Percentiles rank a stretch among this genome's conserved stretches.
Conservation (phyloP, 164 flowering plant species). For the Vitis cinerea region DNA sequence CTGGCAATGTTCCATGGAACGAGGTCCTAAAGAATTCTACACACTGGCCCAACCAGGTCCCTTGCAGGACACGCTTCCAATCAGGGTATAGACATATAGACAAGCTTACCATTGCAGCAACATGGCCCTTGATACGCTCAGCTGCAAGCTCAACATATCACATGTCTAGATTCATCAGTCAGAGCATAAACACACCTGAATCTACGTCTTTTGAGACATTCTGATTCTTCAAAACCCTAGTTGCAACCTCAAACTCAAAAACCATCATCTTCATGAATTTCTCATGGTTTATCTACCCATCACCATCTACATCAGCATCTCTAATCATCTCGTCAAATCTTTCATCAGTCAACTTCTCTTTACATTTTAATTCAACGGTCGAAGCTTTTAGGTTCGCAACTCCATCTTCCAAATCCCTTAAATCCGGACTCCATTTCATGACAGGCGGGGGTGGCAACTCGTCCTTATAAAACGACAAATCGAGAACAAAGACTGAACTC, state of each 20-base stretch:
- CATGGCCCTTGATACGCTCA: constrained; percentile 66
- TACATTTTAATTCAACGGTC: too few species aligned
- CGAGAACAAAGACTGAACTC: too few species aligned
- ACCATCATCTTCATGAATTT: constrained; percentile 53
- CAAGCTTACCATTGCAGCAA: constrained; percentile 68
- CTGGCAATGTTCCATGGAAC: constrained; percentile 71
- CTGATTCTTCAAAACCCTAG: constrained; percentile 40
- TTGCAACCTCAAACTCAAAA: constrained; percentile 54
- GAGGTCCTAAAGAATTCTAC: constrained; percentile 78
- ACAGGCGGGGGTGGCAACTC: too few species aligned
- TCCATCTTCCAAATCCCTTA: too few species aligned
- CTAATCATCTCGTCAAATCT: too few species aligned
- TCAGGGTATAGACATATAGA: constrained; percentile 77
- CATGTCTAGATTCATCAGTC: constrained; percentile 74
- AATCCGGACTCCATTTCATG: too few species aligned
- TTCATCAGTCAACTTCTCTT: too few species aligned
- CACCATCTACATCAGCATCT: too few species aligned
- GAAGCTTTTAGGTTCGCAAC: too few species aligned
- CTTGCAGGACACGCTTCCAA: constrained; percentile 62
- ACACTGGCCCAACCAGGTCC: constrained; percentile 66
- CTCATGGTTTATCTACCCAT: constrained; percentile 34
- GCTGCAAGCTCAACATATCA: constrained; percentile 75
- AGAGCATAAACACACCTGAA: constrained; percentile 65
- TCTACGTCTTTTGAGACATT: constrained; percentile 38
- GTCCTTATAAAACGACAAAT: too few species aligned